These are phyloP conservation scores for Colletotrichum aenigma DNA, from an alignment of 2,329 filamentous ascomycete species.

Conservation along the genomic window DNA sequence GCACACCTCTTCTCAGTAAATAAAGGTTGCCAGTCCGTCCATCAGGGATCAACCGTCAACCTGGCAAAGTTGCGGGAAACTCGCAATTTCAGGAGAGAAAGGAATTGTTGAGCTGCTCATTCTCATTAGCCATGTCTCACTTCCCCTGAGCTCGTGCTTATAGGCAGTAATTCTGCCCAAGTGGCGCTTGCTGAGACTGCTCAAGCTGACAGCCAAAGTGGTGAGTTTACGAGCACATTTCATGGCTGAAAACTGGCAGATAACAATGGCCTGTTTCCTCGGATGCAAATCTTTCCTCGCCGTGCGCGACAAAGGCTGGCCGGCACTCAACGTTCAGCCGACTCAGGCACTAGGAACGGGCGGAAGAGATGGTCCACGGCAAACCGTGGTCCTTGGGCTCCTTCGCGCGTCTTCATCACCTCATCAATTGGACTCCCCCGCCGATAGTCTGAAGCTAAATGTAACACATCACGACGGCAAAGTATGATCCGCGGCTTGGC, in stretches of 20 bases:
- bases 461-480: neutral
- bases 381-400: neutral
- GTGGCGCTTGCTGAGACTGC: neutral
- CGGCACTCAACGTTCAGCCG: neutral
- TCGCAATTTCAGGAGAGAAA: neutral
- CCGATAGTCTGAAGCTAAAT: neutral
- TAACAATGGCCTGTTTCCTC: neutral
- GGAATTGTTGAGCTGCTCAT: neutral
- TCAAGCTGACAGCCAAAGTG: neutral
- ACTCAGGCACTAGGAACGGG: neutral
- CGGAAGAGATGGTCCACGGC: neutral
- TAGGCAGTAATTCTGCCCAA: neutral
- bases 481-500: neutral
- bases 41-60: accelerated
- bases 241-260: neutral
- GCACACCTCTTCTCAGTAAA: neutral
- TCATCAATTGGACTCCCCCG: neutral
- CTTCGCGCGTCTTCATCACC: neutral
- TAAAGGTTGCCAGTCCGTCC: neutral
- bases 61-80: neutral
- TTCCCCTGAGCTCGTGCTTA: neutral
- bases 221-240: neutral
- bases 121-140: neutral
- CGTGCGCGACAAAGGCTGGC: neutral
- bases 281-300: neutral